Conservation (phyloP, 345 rosid genomes). For the Tarenaya hassleriana region DNA sequence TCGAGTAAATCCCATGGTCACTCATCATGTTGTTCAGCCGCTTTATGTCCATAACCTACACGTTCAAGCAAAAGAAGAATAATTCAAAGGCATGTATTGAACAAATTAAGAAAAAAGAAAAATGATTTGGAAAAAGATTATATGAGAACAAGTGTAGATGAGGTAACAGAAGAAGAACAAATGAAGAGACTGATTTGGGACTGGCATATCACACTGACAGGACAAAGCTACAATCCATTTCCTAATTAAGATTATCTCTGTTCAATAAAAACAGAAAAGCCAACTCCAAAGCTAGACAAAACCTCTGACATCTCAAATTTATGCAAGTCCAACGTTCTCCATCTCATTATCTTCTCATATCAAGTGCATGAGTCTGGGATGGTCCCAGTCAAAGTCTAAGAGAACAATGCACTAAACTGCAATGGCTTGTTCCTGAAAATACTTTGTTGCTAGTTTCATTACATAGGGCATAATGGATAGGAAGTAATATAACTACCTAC, state of each 20-base stretch:
- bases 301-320: not conserved
- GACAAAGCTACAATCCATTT: no score
- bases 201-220: no score
- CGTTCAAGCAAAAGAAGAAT: conserved; percentile 5
- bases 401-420: no score
- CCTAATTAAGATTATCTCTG: no score
- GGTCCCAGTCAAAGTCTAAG: no score
- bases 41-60: conserved; percentile 77
- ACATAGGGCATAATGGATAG: no score
- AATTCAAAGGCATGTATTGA: not conserved
- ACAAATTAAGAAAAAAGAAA: not conserved
- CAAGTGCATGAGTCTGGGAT: no score
- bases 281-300: not conserved
- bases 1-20: conserved; percentile 77
- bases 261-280: no score
- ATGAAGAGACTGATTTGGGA: not conserved
- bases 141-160: not conserved
- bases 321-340: not conserved
- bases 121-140: not conserved
- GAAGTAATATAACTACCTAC: no score
- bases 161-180: not conserved
- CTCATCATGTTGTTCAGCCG: conserved; percentile 84
- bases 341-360: no score
- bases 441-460: no score
- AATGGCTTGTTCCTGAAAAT: no score